Base-by-base conservation (phyloP, 768 basidiomycete species). In the Mycena amicta region DNA sequence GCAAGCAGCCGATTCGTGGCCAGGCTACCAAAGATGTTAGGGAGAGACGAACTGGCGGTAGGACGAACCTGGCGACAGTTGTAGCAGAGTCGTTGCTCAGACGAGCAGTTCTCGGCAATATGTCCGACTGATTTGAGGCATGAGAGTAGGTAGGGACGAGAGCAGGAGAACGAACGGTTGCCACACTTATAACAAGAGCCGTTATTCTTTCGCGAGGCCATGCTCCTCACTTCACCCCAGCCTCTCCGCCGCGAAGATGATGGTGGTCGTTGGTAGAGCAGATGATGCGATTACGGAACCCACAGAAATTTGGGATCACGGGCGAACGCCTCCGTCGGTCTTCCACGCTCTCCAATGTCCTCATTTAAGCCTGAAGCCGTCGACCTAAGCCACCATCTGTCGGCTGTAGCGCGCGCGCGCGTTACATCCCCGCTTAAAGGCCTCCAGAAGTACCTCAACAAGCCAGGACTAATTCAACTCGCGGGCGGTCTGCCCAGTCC, bases 101-200 rank as follows among this genome's bases (percentile, higher is more conserved):
- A 92, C 46, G 92, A 83, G 71, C 93, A 96, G 67, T 89, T 90
- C 80, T 93, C 92, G 67, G 93, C 93, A 68, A 95, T 91, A 73
- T 96, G 93, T 49, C 93, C 93, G 71, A 95, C 93, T 31, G 26
- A 39, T 57, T 50, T 33, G 60, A 59, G 63, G 52, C 64, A 27
- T 41, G 62, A 62, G 58, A 47, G 47, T 50, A 50, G 64, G 57
- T 51, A 55, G 50, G 53, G 41, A 52, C 30, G 45, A 33, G 57
- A 45, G 54, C 57, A 40, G 63, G 54, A 51, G 43, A 57, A 84
- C 87, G 76, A 72, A 92, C 93, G 81, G 74, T 93, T 93, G 72
- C 93, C 93, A 72, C 93, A 95, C 81, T 93, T 95, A 79, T 90
- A 94, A 72, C 92, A 94, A 64, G 72, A 73, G 74, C 75, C 65